Evolutionary conservation across 2,329 filamentous ascomycete genomes (phyloP).

Genomic region (Samsoniella hepiali): DNA sequence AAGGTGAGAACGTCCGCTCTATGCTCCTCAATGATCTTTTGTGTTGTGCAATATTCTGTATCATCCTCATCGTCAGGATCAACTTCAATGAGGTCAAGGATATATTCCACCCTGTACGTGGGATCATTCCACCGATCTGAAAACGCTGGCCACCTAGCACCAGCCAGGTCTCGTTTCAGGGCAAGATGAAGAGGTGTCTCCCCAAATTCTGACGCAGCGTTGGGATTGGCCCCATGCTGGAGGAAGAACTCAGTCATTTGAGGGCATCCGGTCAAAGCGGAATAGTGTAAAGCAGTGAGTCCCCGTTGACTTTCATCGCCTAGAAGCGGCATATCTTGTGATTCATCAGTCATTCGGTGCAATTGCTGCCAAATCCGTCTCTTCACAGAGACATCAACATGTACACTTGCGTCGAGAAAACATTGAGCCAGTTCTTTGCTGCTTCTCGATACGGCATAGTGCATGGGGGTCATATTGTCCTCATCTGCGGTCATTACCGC

Average conservation of each 20-base stretch:
- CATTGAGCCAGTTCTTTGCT: not conserved
- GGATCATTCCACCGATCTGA: not conserved
- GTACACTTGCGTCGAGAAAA: not conserved
- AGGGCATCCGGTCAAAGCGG: not conserved
- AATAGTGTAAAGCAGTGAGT: constrained; percentile 1
- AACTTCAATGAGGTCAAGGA: too few species aligned
- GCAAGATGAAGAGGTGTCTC: constrained; percentile 7
- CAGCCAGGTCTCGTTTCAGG: not conserved
- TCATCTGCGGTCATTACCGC: not conserved
- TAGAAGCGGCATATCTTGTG: not conserved
- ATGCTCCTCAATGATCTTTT: not conserved
- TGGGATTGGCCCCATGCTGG: not conserved
- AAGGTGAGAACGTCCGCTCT: not conserved
- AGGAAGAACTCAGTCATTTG: not conserved
- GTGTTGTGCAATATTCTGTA: not conserved
- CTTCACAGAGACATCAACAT: not conserved
- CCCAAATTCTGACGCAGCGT: not conserved
- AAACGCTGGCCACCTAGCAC: not conserved
- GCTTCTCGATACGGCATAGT: not conserved
- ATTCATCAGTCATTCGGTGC: not conserved
- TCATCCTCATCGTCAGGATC: too few species aligned
- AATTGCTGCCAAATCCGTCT: not conserved
- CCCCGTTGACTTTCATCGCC: not conserved
- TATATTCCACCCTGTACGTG: not conserved
- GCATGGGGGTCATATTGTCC: not conserved